Base-by-base conservation (phyloP, 352 stramenopile genomes). In the Saprolegnia parasitica region DNA sequence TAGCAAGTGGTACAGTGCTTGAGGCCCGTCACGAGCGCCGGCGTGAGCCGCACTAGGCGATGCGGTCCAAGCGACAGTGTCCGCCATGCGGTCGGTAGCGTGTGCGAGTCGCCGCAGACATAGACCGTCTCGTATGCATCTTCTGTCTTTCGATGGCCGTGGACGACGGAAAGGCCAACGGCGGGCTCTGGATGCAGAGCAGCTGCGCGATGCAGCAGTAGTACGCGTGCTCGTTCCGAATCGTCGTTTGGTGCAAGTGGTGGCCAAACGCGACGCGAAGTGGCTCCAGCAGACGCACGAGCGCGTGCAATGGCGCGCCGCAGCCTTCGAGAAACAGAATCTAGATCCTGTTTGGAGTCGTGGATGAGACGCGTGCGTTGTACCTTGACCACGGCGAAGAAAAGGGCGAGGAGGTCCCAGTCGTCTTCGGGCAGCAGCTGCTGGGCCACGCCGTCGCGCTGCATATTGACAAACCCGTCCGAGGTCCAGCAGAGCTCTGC, bases 91-190 rank as follows among this genome's bases (percentile, higher is more conserved):
- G 89, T 84, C 8, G 91, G 85, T 13, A 98, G 71, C 0, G 89
- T 93, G 76, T 98, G 94, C 0, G 89, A 97, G 75, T 98, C 95
- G 0, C 95, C 95, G 61, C 93, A 91, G 9, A 98, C 78, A 65
- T 93, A 98, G 0, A 96, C 73, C 23, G 13, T 37, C 20, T 58
- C 11, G 23, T 35, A 35, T 20, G 39, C 6, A 10, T 16, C 18
- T 2, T 2, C 29, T 35, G 29, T 35, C 23, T n/a, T 24, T 35
- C 29, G 29, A 35, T 35, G 29, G 2, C 29, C 29, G 29, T 35
- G 21, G 23, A 18, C n/a, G 16, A 32, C 26, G 62, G 29, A 9
- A 42, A 16, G 16, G 16, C n/a, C 37, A 63, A 21, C 40, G 35
- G 21, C n/a, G 24, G 37, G 13, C 15, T 10, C 5, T 74, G n/a